A percentile compares a stretch with the other conserved stretches of the same genome.
Evolutionary conservation across 192 early-diverging fungal species (phyloP).

Genomic region (Podila epigama): DNA sequence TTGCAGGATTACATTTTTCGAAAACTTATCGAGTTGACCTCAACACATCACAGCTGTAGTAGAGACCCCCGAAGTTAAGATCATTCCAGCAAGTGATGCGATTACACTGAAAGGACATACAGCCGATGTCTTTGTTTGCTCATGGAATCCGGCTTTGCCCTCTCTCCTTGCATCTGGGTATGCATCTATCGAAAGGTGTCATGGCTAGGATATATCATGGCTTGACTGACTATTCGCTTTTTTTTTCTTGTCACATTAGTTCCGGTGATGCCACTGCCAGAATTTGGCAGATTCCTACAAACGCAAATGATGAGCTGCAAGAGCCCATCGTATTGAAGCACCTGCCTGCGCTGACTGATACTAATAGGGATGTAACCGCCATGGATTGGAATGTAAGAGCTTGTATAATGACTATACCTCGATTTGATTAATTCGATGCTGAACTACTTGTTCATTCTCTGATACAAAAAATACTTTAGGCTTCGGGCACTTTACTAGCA

Average conservation of each 20-base stretch:
- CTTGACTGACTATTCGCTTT: not conserved
- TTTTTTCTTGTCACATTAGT: constrained; percentile 18
- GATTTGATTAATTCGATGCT: not conserved
- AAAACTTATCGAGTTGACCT: not conserved
- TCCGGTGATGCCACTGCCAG: constrained; percentile 86
- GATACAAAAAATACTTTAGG: constrained; percentile 52
- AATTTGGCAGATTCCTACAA: constrained; percentile 81
- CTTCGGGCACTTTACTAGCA: constrained; percentile 78
- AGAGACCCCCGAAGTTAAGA: constrained; percentile 19
- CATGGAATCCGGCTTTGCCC: constrained; percentile 79
- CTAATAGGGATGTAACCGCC: constrained; percentile 78
- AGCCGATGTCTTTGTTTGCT: constrained; percentile 75
- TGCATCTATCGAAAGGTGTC: not conserved
- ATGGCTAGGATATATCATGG: not conserved
- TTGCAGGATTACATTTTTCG: not conserved
- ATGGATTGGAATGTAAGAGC: constrained; percentile 88
- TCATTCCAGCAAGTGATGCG: constrained; percentile 56
- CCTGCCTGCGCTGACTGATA: constrained; percentile 50
- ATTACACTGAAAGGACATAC: constrained; percentile 71
- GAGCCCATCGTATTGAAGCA: constrained; percentile 67
- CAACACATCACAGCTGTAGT: constrained; percentile 4
- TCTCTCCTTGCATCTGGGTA: constrained; percentile 83
- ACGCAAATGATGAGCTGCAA: constrained; percentile 49
- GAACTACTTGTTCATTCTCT: not conserved
- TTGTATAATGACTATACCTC: not conserved